Conservation (phyloP, 179 eudicot genomes). For the Sideroxylon spinosum region DNA sequence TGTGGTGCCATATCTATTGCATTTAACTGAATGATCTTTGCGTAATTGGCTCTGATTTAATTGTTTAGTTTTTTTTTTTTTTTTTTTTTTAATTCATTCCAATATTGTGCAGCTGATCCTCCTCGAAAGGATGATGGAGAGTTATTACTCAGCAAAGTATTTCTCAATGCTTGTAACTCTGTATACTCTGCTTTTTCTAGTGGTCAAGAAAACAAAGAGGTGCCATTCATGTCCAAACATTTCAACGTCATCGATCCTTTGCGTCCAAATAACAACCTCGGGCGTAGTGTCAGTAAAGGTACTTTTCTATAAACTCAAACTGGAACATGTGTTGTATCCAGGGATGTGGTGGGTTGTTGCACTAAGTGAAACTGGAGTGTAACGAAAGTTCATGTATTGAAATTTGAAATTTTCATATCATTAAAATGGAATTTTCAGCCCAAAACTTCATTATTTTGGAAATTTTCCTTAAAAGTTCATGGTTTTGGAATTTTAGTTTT, state of each 20-base stretch:
- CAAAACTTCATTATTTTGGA: too few relatives aligned
- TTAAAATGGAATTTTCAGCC: too few relatives aligned
- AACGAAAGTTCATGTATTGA: too few relatives aligned
- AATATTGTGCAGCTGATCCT: conserved; percentile 39
- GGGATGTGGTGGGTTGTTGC: background rate
- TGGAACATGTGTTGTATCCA: background rate
- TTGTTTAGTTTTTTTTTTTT: background rate
- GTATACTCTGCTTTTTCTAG: conserved; percentile 41
- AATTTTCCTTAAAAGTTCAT: too few relatives aligned
- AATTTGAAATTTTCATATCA: too few relatives aligned
- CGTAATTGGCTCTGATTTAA: background rate
- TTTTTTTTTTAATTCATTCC: conserved; percentile 3
- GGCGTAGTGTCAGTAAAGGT: conserved; percentile 71
- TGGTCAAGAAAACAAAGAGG: conserved; percentile 38
- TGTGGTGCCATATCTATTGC: background rate
- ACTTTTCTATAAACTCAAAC: background rate
- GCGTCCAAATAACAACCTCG: conserved; percentile 57
- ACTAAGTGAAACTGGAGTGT: too few relatives aligned
- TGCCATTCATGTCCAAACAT: conserved; percentile 40
- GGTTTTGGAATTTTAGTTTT: too few relatives aligned
- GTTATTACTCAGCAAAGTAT: conserved; percentile 41
- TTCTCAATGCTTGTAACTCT: conserved; percentile 44
- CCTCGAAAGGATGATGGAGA: conserved; percentile 52
- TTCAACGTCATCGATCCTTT: conserved; percentile 55
- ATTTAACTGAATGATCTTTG: background rate